Evolutionary conservation across 306 rosid species (phyloP).

Genomic region (Carpinus viminea): DNA sequence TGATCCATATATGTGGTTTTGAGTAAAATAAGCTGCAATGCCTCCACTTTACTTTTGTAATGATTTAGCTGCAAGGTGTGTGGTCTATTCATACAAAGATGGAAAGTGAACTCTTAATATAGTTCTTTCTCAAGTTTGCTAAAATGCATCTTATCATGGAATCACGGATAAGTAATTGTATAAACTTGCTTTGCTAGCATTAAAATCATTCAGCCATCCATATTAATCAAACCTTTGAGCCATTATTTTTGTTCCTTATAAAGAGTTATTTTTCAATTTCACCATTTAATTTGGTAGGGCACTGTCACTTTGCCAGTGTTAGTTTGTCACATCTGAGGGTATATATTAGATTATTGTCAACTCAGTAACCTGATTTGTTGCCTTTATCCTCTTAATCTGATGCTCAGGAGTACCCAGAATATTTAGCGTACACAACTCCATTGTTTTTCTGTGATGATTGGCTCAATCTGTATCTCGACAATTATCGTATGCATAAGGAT

Average conservation of each 20-base stretch:
- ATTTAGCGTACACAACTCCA: constrained; percentile 75
- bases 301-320: background rate
- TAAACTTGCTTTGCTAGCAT: background rate
- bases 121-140: constrained; percentile 3
- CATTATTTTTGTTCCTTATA: background rate
- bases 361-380: constrained; percentile 24
- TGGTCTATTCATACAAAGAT: background rate
- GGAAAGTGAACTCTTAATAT: background rate
- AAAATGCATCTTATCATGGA: background rate
- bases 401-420: constrained; percentile 78
- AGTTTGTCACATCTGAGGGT: background rate
- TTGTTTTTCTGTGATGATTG: constrained; percentile 83
- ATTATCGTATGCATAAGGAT: constrained; percentile 63
- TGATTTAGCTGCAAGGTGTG: background rate
- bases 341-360: constrained; percentile 23
- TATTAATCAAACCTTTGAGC: background rate
- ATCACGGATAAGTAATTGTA: background rate
- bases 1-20: background rate
- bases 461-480: constrained; percentile 90
- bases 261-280: background rate
- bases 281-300: background rate
- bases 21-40: background rate
- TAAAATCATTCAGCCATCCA: background rate
- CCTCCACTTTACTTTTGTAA: background rate
- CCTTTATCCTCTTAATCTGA: constrained; percentile 33